Evolutionary conservation across 768 basidiomycete species (phyloP), one percentile per base, ranked within the genome.

Genomic region (Boletus sp.): DNA sequence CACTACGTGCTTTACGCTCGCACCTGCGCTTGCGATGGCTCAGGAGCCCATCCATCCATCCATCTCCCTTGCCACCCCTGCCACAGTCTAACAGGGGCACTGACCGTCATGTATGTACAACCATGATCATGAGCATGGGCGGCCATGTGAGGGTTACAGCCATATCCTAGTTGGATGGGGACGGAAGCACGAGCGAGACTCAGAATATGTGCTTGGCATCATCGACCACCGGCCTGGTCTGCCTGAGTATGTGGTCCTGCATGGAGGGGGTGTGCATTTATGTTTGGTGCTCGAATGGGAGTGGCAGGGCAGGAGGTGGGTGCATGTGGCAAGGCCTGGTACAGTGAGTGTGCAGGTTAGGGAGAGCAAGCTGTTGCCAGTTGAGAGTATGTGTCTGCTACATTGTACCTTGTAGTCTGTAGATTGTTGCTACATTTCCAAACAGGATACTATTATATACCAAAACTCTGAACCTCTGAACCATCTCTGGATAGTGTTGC

Each of bases 271-370:
- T 7, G 39, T 50, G 1, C 64, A 67, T 17, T 18, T 67, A 4
- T 69, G 67, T 59, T 37, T 66, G 7, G 67, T 66, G 40, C 61
- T 67, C 9, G 67, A 67, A 29, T 58, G 66, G 15, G 66, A 62
- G 15, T 55, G 64, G 17, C 59, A 57, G 10, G 61, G 64, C 18
- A 51, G 48, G 37, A 64, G 64, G 0, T 68, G 66, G 67, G 48
- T 61, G 30, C 64, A 67, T n/a, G 52, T 67, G 28, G 47, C 48
- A 18, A 50, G 57, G 47, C 67, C 66, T 3, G 66, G 66, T 20
- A 61, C 57, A 29, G 14, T 67, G 10, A 61, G 54, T 10, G 45
- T 67, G 41, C 57, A 61, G 35, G 68, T 67, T 37, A 66, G 64
- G 57, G 66, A 67, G 47, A 57, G 59, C 45, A 61, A 67, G 50